phyloP scores from a whole-genome alignment of 768 basidiomycete genomes.

The Asterophora lycoperdoides region DNA sequence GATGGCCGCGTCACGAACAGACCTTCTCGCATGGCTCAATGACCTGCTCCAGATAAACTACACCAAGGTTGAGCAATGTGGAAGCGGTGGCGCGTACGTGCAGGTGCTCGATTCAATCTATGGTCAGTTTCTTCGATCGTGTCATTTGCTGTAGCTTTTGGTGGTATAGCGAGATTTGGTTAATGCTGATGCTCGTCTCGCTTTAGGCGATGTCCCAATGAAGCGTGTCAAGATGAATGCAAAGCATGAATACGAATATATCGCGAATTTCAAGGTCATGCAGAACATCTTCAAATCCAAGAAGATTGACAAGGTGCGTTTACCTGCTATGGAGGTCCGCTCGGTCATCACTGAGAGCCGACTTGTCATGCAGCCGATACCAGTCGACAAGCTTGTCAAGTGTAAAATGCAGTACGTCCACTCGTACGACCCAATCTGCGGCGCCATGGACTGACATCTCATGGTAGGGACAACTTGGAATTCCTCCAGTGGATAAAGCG shows the following conservation, averaged over 20 bases:
- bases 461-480: constrained; percentile 87
- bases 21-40: constrained; percentile 91
- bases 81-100: constrained; percentile 88
- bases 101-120: constrained; percentile 95
- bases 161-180: constrained; percentile 3
- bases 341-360: constrained; percentile 6
- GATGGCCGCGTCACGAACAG: constrained; percentile 77
- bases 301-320: constrained; percentile 86
- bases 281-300: constrained; percentile 90
- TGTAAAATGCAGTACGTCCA: constrained; percentile 96
- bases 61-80: constrained; percentile 91
- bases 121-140: constrained; percentile 44
- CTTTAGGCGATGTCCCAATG: constrained; percentile 86
- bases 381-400: constrained; percentile 89
- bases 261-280: constrained; percentile 94
- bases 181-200: constrained; percentile 4
- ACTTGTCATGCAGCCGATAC: constrained; percentile 66
- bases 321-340: neutral
- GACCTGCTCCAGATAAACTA: constrained; percentile 88
- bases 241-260: constrained; percentile 92
- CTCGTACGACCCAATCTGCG: neutral
- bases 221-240: constrained; percentile 91
- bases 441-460: neutral
- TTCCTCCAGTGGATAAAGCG: constrained; percentile 97
- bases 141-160: constrained; percentile 6